These are phyloP conservation scores for Trametes sanguinea DNA, from an alignment of 768 basidiomycete genomes.

Conservation along the genomic window DNA sequence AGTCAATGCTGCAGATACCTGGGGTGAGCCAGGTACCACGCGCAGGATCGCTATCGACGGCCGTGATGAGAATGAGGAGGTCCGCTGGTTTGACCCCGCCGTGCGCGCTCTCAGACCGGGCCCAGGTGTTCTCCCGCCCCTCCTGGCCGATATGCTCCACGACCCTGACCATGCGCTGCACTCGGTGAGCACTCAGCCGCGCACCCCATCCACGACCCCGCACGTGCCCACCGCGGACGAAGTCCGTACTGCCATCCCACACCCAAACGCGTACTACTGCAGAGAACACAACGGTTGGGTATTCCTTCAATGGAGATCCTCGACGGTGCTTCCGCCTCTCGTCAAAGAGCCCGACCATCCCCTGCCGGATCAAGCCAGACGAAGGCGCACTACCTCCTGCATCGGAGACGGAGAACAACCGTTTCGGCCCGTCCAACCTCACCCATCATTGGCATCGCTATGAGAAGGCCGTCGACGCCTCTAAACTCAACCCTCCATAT, in stretches of 20 bases:
- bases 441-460: constrained; percentile 87
- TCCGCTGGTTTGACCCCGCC: constrained; percentile 66
- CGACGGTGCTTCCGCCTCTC: constrained; percentile 61
- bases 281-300: constrained; percentile 84
- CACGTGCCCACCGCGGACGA: constrained; percentile 59
- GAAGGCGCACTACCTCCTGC: constrained; percentile 53
- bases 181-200: constrained; percentile 50
- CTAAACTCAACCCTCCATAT: constrained; percentile 63
- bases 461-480: constrained; percentile 66
- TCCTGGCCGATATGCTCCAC: constrained; percentile 68
- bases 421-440: constrained; percentile 51
- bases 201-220: constrained; percentile 27
- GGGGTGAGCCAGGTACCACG: constrained; percentile 12
- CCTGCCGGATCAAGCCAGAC: constrained; percentile 58
- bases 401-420: constrained; percentile 50
- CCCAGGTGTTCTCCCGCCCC: constrained; percentile 66
- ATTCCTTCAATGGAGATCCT: constrained; percentile 68
- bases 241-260: constrained; percentile 68
- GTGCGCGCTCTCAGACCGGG: constrained; percentile 56
- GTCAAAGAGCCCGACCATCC: constrained; percentile 35
- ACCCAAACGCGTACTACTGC: constrained; percentile 84
- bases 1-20: background rate
- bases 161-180: constrained; percentile 72
- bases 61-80: constrained; percentile 60
- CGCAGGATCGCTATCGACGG: constrained; percentile 55